Evolutionary conservation across 768 basidiomycete genomes (phyloP).

Genomic region (Trametes maxima): DNA sequence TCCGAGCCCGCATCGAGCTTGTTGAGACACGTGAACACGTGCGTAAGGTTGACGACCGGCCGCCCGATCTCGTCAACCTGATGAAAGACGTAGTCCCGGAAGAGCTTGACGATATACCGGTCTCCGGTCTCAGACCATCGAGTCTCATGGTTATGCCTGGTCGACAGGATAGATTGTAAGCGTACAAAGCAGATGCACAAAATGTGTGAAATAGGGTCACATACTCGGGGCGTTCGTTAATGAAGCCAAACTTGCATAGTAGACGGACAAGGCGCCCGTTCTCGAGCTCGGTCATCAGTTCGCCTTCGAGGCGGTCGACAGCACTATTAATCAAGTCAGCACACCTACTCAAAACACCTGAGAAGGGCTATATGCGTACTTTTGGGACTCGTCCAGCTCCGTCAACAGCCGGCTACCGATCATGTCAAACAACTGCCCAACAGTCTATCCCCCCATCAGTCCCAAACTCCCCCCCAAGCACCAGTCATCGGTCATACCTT

Average conservation of each 20-base stretch:
- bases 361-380: constrained; percentile 46
- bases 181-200: too few species aligned
- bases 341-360: neutral
- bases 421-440: constrained; percentile 82
- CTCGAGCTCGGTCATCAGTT: constrained; percentile 88
- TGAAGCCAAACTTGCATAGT: constrained; percentile 94
- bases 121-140: constrained; percentile 99
- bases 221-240: constrained; percentile 98
- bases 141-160: constrained; percentile 66
- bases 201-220: constrained; percentile 34
- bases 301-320: constrained; percentile 77
- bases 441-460: constrained; percentile 47
- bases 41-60: constrained; percentile 86
- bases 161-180: constrained; percentile 26
- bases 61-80: constrained; percentile 91
- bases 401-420: constrained; percentile 67
- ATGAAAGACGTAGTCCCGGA: constrained; percentile 98
- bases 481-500: constrained; percentile 47
- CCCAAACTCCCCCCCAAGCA: neutral
- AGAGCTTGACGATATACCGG: constrained; percentile 95
- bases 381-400: constrained; percentile 86
- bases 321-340: constrained; percentile 48
- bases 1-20: constrained; percentile 97
- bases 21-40: constrained; percentile 91
- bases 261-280: constrained; percentile 90